Conservation (phyloP, 495 filamentous ascomycete genomes). For the Hyaloscypha bicolor region DNA sequence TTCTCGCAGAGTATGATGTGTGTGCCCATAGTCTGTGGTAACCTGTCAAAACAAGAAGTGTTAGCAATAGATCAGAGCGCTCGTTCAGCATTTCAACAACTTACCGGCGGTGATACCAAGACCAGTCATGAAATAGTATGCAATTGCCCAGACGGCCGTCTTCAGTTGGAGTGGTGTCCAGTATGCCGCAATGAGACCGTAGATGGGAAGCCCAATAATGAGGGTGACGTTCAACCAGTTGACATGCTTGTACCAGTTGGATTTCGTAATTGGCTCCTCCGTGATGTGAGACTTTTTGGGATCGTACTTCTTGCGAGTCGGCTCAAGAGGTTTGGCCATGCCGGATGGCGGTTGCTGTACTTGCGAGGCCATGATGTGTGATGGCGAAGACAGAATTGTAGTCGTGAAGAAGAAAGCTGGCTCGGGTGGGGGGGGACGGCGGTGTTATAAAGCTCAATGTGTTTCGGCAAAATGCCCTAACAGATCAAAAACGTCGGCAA, state of each 20-base stretch:
- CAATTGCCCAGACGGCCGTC: conserved; percentile 78
- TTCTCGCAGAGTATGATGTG: conserved; percentile 86
- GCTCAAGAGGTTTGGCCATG: conserved; percentile 31
- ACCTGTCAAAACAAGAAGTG: conserved; percentile 43
- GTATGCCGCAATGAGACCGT: conserved; percentile 74
- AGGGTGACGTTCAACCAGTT: conserved; percentile 92
- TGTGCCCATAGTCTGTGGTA: conserved; percentile 97
- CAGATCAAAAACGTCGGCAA: conserved; percentile 2
- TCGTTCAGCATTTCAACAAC: neutral
- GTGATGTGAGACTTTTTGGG: conserved; percentile 54
- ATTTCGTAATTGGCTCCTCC: conserved; percentile 69
- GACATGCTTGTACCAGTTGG: conserved; percentile 96
- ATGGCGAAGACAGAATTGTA: conserved; percentile 23
- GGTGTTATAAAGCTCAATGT: conserved; percentile 16
- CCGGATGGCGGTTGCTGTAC: conserved; percentile 23
- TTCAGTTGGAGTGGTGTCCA: conserved; percentile 78
- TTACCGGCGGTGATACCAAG: conserved; percentile 85
- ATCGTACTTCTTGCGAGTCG: conserved; percentile 44
- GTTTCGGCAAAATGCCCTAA: conserved; percentile 13
- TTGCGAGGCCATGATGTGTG: conserved; percentile 30
- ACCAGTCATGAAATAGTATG: conserved; percentile 92
- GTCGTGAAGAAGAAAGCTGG: conserved; percentile 12
- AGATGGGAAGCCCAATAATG: conserved; percentile 82
- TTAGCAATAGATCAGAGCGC: conserved; percentile 9
- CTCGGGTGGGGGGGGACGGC: conserved; percentile 15